Evolutionary conservation across 305 asterid genomes (phyloP).

Genomic region (Fraxinus baroniana): DNA sequence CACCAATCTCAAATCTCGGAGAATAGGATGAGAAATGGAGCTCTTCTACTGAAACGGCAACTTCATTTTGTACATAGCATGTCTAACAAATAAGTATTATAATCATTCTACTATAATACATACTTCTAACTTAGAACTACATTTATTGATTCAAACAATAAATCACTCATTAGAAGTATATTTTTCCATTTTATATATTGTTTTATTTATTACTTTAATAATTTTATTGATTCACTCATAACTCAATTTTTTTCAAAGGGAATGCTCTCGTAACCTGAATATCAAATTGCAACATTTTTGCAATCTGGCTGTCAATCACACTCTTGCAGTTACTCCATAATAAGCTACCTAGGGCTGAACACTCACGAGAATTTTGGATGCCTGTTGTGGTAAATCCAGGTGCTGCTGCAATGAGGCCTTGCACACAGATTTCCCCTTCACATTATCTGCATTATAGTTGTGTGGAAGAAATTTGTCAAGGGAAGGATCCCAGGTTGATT

Average conservation of each 20-base stretch:
- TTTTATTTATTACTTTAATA: neutral
- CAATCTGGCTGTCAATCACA: neutral
- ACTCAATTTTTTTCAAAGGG: neutral
- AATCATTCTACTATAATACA: neutral
- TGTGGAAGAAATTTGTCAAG: conserved; percentile 57
- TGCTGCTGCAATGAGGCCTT: conserved; percentile 58
- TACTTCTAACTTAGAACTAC: neutral
- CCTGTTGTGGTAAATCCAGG: conserved; percentile 46
- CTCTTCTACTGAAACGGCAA: neutral
- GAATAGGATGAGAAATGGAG: neutral
- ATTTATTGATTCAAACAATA: neutral
- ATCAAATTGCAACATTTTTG: neutral
- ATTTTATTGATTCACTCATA: neutral
- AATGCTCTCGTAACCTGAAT: neutral
- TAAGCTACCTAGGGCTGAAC: conserved; percentile 10
- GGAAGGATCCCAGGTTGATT: conserved; percentile 75
- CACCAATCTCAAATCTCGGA: neutral
- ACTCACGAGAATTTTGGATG: conserved; percentile 59
- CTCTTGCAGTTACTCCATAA: neutral
- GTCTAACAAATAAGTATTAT: neutral
- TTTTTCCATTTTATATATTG: neutral
- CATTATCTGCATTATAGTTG: conserved; percentile 51
- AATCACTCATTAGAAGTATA: neutral
- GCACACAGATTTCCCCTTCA: conserved; percentile 65
- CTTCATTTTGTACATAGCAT: neutral